Percentiles rank a stretch among this genome's conserved stretches.
Conservation (phyloP, 306 rosid genomes). For the Alnus rubra region DNA sequence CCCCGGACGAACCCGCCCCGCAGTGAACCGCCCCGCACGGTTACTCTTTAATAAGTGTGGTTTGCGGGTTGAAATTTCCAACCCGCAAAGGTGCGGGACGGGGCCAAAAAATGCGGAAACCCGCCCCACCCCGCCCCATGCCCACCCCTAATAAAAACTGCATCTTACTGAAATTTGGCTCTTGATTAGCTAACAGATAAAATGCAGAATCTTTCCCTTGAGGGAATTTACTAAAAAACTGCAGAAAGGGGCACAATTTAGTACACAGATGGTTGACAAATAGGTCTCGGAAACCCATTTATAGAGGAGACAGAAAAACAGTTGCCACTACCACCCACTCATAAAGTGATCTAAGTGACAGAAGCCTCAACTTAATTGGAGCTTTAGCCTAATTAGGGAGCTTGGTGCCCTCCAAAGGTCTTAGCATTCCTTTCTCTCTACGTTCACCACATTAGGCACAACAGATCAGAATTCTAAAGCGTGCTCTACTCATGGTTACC, state of each 20-base stretch:
- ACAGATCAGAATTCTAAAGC: background rate
- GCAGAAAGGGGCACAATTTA: background rate
- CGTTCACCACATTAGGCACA: background rate
- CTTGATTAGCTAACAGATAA: background rate
- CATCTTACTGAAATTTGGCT: background rate
- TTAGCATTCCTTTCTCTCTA: background rate
- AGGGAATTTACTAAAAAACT: background rate
- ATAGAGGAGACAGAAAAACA: background rate
- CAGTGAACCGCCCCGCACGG: too few species aligned
- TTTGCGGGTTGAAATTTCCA: too few species aligned
- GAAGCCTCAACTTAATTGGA: background rate
- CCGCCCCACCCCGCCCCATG: too few species aligned
- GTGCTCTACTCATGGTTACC: background rate
- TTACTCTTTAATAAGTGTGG: too few species aligned
- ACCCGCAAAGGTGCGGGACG: too few species aligned
- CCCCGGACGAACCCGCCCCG: too few species aligned
- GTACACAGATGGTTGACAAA: too few species aligned
- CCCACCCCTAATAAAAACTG: too few species aligned
- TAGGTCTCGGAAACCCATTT: background rate
- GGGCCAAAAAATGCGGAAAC: too few species aligned
- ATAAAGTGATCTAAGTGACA: background rate
- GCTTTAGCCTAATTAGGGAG: too few species aligned
- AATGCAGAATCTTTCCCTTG: background rate
- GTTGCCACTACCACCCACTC: background rate
- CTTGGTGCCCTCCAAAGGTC: conserved; percentile 1